Base-by-base conservation (phyloP, 495 filamentous ascomycete genomes). In the Daldinia caldariorum region DNA sequence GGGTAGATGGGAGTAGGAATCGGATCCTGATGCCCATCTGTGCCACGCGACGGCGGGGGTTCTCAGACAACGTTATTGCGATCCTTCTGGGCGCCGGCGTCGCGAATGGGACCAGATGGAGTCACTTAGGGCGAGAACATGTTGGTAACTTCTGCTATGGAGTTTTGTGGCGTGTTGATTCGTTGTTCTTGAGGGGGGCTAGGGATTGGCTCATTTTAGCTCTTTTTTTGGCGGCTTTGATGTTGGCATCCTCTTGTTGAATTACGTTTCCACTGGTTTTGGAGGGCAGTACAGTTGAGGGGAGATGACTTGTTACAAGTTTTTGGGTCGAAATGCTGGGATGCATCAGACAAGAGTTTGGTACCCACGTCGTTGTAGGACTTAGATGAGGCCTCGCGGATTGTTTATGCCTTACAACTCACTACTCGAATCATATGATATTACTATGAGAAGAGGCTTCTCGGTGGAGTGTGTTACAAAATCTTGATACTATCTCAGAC, bases 361-460 rank as follows among this genome's bases (percentile, higher is more conserved):
- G 18, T 18, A 41, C 7, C 32, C 20, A 60, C 45, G 55, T 31
- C 10, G 47, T 29, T 54, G 20, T 10, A 13, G 16, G 47, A 26
- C 51, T 61, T 41, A 34, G 58, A 22, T 67, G 65, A 61, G 58
- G 47, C 45, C 32, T 57, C 34, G 26, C 20, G 26, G 45, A 37
- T 45, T 61, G 6, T 3, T 32, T n/a, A 41, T 35, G 9, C 57
- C n/a, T 61, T 32, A 16, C 20, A 10, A 34, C 31, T 38, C 29
- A 32, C 29, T 53, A 39, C 22, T 18, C 26, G 37, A 45, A 32
- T 13, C 35, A 51, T 39, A 53, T 51, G 31, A 20, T 29, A 43
- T 50, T 16, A 34, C 51, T 49, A 55, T 45, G 6, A 59, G 16
- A 53, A 35, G 53, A 41, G 35, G 35, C 6, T 14, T 43, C 18